Evolutionary conservation across 2,329 filamentous ascomycete species (phyloP), one percentile per base, ranked within the genome.

Genomic region (Rhexocercosporidium sp.): DNA sequence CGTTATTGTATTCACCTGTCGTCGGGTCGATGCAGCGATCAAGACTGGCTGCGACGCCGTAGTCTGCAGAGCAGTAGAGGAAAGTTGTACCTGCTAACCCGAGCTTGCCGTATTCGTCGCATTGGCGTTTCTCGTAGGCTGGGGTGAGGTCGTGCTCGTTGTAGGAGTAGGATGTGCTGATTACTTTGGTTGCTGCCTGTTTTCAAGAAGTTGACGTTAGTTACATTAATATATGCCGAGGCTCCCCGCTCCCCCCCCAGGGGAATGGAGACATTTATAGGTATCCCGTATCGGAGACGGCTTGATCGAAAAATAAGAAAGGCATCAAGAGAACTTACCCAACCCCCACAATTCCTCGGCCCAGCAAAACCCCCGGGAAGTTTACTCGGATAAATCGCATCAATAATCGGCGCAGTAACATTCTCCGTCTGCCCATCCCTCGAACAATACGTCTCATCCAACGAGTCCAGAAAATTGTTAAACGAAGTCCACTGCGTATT

Each of bases 401-500:
- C 64, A 27, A 64, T 49, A 14, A 31, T 60, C 2, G 66, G 66
- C 11, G 39, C 65, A 11, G 54, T 65, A 7, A 46, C 37, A 22
- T 68, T 65, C 16, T 60, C 66, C 3, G 51, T 66, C 2, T 46
- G 44, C 2, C 59, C 62, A 39, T 49, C 31, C 4, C 34, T 20
- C 5, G 66, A 51, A 31, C 59, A 68, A 39, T 68, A 61, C 12
- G 54, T 67, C 22, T 53, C 66, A 59, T 85, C 82, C 31, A 80
- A 69, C 0, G 80, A 76, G 68, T 82, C 78, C 11, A 81, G 71
- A 62, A 74, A 74, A 39, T 72, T 72, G 39, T 73, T 72, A 59
- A 73, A 66, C 3, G 64, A 68, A 14, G 67, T 66, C 16, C 59
- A 54, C 46, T 65, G 59, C 12, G 27, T 31, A n/a, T 53, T 53